phyloP scores from a whole-genome alignment of 2,329 filamentous ascomycete genomes.

The Ascomycota sp. region DNA sequence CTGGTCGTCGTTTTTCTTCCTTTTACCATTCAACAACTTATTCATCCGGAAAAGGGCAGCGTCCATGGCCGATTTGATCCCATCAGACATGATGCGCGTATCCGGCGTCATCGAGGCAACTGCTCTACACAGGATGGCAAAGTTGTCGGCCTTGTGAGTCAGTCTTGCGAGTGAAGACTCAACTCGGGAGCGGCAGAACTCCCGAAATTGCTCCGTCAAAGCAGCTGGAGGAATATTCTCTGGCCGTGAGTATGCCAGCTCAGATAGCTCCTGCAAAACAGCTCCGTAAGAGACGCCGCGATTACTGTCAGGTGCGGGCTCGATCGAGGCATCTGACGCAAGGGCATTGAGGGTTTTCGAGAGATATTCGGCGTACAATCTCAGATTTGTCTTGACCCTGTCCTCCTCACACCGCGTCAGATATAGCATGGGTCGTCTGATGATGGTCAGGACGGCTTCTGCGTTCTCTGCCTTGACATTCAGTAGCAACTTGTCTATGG shows the following conservation, averaged over 20 bases:
- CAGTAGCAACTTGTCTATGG: constrained; percentile 53
- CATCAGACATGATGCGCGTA: constrained; percentile 33
- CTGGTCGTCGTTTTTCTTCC: constrained; percentile 15
- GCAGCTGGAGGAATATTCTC: constrained; percentile 19
- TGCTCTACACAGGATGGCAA: constrained; percentile 30
- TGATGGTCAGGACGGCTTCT: constrained; percentile 26
- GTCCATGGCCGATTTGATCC: constrained; percentile 29
- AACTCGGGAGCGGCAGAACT: constrained; percentile 34
- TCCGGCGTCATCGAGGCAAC: constrained; percentile 31
- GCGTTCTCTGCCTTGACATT: constrained; percentile 36
- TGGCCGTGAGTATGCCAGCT: constrained; percentile 31
- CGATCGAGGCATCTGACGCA: constrained; percentile 4
- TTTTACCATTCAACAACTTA: constrained; percentile 25
- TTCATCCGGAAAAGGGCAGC: constrained; percentile 31
- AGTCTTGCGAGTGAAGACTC: constrained; percentile 37
- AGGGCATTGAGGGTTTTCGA: constrained; percentile 26
- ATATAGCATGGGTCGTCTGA: constrained; percentile 21
- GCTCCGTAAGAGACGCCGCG: constrained; percentile 11
- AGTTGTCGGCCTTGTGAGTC: constrained; percentile 30
- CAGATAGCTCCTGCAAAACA: constrained; percentile 31
- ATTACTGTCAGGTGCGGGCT: constrained; percentile 9
- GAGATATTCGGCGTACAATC: constrained; percentile 32
- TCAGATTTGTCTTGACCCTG: constrained; percentile 16
- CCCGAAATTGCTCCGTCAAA: constrained; percentile 30
- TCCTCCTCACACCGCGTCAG: constrained; percentile 8